A percentile compares a stretch with the other conserved stretches of the same genome.
Conservation (phyloP, 805 yeast species). For the Novakomyces olei region DNA sequence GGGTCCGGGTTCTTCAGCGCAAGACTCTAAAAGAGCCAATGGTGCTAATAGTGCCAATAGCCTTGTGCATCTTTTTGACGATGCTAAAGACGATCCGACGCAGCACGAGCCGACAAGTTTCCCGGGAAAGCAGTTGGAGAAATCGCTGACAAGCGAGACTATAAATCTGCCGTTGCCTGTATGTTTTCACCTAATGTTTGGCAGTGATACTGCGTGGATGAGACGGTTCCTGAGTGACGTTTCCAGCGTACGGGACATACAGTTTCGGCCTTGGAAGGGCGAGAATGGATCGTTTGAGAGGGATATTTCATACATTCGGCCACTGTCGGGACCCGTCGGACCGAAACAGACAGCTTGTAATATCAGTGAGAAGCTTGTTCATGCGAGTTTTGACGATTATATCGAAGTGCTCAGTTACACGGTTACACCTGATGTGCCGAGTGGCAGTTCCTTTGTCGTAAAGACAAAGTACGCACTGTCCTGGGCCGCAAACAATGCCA, state of each 20-base stretch:
- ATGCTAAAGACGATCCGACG: no score
- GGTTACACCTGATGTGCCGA: constrained; percentile 83
- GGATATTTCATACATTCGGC: constrained; percentile 65
- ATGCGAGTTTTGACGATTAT: constrained; percentile 29
- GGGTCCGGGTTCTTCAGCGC: constrained; percentile 36
- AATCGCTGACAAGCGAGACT: constrained; percentile 15
- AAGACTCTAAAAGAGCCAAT: no score
- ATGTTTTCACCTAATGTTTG: constrained; percentile 47
- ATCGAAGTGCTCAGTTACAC: constrained; percentile 43
- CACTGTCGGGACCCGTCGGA: constrained; percentile 62
- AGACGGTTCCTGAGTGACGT: no score
- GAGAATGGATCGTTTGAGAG: no score
- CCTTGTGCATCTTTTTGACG: no score
- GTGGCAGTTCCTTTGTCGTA: constrained; percentile 62
- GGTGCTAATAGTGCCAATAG: no score
- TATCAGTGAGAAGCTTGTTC: constrained; percentile 41
- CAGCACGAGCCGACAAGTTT: constrained; percentile 30
- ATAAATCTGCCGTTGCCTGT: constrained; percentile 57
- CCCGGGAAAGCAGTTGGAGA: constrained; percentile 13
- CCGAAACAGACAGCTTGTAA: constrained; percentile 73
- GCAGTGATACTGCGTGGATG: constrained; percentile 29
- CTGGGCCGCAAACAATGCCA: constrained; percentile 48
- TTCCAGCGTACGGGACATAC: no score
- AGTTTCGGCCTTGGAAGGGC: constrained; percentile 21
- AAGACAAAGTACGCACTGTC: constrained; percentile 47